A percentile compares a stretch with the other conserved stretches of the same genome.
Conservation (phyloP, 2,329 filamentous ascomycete species). For the Pseudonectria foliicola region DNA sequence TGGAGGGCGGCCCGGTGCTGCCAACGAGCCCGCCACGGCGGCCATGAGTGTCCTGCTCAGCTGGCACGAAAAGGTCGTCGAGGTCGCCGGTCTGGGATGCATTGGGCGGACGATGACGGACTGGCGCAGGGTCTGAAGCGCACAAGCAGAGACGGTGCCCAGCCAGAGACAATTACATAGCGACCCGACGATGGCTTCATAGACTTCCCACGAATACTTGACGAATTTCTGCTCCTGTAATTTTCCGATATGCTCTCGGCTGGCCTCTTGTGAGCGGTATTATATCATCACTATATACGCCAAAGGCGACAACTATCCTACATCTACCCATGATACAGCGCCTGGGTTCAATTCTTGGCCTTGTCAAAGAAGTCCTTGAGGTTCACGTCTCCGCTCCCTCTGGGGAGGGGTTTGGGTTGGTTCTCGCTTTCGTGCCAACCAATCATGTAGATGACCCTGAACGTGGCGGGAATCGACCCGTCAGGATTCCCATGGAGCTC, state of each 20-base stretch:
- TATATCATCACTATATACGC: conserved; percentile 7
- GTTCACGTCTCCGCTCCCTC: conserved; percentile 81
- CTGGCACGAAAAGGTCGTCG: conserved; percentile 98
- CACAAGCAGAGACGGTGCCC: conserved; percentile 4
- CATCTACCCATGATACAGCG: background rate
- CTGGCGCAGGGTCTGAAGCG: conserved; percentile 61
- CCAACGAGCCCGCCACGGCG: conserved; percentile 65
- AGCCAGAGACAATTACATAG: conserved; percentile 12
- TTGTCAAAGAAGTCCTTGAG: conserved; percentile 70
- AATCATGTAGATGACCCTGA: conserved; percentile 96
- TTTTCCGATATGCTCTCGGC: conserved; percentile 3
- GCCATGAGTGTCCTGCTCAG: conserved; percentile 95
- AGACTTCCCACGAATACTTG: conserved; percentile 2
- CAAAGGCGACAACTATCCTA: conserved; percentile 1
- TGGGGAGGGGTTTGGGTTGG: conserved; percentile 70
- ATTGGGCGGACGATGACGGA: conserved; percentile 96
- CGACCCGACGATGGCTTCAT: no score
- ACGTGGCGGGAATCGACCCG: conserved; percentile 77
- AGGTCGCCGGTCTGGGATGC: conserved; percentile 83
- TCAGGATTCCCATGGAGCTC: conserved; percentile 79
- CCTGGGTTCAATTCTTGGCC: conserved; percentile 1
- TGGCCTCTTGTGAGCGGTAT: conserved; percentile 3
- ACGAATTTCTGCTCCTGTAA: conserved; percentile 8
- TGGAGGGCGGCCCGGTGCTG: conserved; percentile 42
- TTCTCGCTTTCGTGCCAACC: conserved; percentile 84